Base-by-base conservation (phyloP, 1,284 basidiomycete genomes). In the Cutaneotrichosporon arboriforme region DNA sequence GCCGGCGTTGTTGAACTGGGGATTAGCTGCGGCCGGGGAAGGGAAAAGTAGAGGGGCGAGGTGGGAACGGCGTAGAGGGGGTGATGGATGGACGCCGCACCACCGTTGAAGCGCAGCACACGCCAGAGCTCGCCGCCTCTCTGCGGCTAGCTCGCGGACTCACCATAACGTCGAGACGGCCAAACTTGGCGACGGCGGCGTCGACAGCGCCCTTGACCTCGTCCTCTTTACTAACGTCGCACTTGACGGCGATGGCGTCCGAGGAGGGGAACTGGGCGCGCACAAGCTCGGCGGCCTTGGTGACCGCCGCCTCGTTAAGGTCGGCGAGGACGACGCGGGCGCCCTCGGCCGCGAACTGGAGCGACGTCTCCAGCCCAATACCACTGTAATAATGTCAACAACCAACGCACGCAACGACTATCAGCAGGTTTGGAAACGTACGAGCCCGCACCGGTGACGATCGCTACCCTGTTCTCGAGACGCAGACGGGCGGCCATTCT, bases 291-390 rank as follows among this genome's bases (percentile, higher is more conserved):
- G 82, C 85, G 3, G 81, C 85, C 55, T 81, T 84, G 68, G 88
- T 77, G n/a, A 84, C 90, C 12, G 84, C 85, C 38, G 80, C 77
- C 22, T 85, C 66, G 75, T 93, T 94, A 73, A 97, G 84, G 73
- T 97, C 93, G 17, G 85, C 86, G 40, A 94, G 81, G 40, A 96
- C 73, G 60, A 97, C 84, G 65, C 84, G 82, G 14, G 90, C 90
- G 43, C 93, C 93, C 73, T 97, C 93, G 54, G 83, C 81, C 5
- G 93, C 92, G 72, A 97, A 97, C 53, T 97, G 82, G 58, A 96
- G 80, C 18, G 90, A 85, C 1, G 90, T 87, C 77, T 97, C 91
- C 55, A 96, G 83, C 37, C 93, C 93, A 72, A 97, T 96, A 13
- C 93, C 94, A 57, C 72, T 72, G 49, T 5, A 26, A 20, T 5